A percentile compares a stretch with the other conserved stretches of the same genome.
Conservation (phyloP, 1,284 basidiomycete genomes). For the Austroboletus niveus region DNA sequence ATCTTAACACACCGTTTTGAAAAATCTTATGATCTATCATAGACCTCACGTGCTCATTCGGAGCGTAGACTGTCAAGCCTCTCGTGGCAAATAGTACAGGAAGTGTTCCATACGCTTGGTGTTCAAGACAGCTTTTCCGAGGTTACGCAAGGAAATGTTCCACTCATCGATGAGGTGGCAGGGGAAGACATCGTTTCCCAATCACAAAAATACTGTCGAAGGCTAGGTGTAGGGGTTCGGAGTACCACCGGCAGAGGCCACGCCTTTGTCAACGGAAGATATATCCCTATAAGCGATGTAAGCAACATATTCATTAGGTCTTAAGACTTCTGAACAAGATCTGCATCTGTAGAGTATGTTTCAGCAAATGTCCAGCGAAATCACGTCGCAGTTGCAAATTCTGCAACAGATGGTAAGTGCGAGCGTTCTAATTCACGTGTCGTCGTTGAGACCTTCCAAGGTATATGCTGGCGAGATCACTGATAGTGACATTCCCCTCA, state of each 20-base stretch:
- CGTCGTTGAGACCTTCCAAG: conserved; percentile 35
- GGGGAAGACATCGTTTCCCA: conserved; percentile 38
- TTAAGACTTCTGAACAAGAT: neutral
- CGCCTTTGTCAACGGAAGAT: conserved; percentile 87
- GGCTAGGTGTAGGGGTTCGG: conserved; percentile 43
- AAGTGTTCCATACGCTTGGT: conserved; percentile 41
- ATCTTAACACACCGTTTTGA: neutral
- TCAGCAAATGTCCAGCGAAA: conserved; percentile 61
- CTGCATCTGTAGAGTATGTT: conserved; percentile 56
- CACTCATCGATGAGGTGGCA: conserved; percentile 17
- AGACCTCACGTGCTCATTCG: conserved; percentile 40
- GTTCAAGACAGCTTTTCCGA: conserved; percentile 36
- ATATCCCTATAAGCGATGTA: conserved; percentile 71
- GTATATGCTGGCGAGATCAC: conserved; percentile 63
- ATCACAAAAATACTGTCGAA: conserved; percentile 48
- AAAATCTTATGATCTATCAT: neutral
- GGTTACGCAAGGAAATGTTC: conserved; percentile 38
- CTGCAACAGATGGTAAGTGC: conserved; percentile 66
- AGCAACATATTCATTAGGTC: conserved; percentile 26
- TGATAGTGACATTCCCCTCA: conserved; percentile 50
- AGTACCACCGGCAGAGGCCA: conserved; percentile 45
- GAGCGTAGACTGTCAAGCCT: conserved; percentile 37
- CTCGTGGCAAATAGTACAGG: conserved; percentile 45
- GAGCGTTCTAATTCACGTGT: neutral
- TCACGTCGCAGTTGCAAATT: conserved; percentile 60